A percentile compares a stretch with the other conserved stretches of the same genome.
Evolutionary conservation across 2,329 filamentous ascomycete species (phyloP).

Genomic region (Monilinia laxa): DNA sequence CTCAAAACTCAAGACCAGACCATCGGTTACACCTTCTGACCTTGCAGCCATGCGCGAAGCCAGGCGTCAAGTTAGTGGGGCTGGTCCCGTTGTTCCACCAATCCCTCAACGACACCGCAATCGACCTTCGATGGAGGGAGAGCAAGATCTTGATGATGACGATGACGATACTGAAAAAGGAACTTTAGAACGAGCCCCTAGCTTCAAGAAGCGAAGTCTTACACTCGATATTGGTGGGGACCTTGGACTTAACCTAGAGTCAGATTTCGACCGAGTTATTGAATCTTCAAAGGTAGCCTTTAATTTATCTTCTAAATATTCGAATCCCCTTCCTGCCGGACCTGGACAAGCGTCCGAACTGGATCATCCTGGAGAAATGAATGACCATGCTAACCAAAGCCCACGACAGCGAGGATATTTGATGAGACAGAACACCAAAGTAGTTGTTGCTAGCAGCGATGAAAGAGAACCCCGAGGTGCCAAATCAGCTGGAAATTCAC

Average conservation of each 20-base stretch:
- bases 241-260: constrained; percentile 80
- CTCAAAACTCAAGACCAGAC: constrained; percentile 82
- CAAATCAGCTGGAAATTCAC: constrained; percentile 66
- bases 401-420: constrained; percentile 86
- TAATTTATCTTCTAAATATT: constrained; percentile 37
- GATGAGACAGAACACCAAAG: constrained; percentile 97
- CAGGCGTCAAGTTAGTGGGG: constrained; percentile 79
- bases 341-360: constrained; percentile 49
- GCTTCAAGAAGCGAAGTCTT: constrained; percentile 79
- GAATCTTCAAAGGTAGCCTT: constrained; percentile 92
- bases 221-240: constrained; percentile 73
- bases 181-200: constrained; percentile 56
- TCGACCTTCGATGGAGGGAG: constrained; percentile 52
- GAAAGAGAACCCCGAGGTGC: constrained; percentile 56
- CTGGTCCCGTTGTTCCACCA: constrained; percentile 59
- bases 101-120: constrained; percentile 62
- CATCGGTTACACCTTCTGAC: constrained; percentile 85
- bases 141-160: constrained; percentile 34
- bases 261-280: constrained; percentile 93
- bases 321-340: constrained; percentile 26
- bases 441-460: constrained; percentile 79
- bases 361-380: constrained; percentile 21
- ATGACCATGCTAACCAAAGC: constrained; percentile 60
- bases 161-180: constrained; percentile 38
- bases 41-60: constrained; percentile 80